These are phyloP conservation scores for Aspergillus alliaceus DNA, from an alignment of 2,329 filamentous ascomycete genomes.

Conservation along the genomic window DNA sequence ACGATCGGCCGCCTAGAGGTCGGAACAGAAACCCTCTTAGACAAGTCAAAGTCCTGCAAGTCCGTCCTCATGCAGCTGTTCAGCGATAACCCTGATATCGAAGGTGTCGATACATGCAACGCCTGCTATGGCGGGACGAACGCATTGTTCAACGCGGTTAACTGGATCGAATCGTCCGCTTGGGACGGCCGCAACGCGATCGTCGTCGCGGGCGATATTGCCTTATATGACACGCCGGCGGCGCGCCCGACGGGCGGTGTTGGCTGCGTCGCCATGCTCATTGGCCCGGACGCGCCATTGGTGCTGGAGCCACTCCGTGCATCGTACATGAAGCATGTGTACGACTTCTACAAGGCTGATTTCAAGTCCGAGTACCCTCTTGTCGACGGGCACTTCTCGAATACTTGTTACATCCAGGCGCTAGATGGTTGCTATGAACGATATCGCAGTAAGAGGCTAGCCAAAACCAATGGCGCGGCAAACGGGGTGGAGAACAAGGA, in stretches of 20 bases:
- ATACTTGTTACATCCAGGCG: constrained; percentile 78
- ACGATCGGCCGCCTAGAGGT: constrained; percentile 80
- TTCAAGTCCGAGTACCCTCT: constrained; percentile 83
- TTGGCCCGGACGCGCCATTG: constrained; percentile 75
- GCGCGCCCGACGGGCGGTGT: constrained; percentile 80
- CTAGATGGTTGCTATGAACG: constrained; percentile 79
- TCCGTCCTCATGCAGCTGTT: constrained; percentile 85
- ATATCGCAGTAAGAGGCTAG: constrained; percentile 68
- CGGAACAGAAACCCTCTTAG: constrained; percentile 79
- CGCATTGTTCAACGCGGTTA: constrained; percentile 77
- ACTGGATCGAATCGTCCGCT: constrained; percentile 83
- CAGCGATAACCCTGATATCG: constrained; percentile 77
- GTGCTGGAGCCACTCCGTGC: constrained; percentile 77
- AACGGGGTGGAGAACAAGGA: constrained; percentile 45
- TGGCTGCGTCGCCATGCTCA: constrained; percentile 74
- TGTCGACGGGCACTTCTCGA: constrained; percentile 80
- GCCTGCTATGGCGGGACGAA: constrained; percentile 87
- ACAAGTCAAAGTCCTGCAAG: constrained; percentile 92
- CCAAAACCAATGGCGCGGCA: constrained; percentile 42
- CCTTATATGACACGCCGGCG: constrained; percentile 79
- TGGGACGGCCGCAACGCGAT: constrained; percentile 84
- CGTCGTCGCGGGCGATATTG: constrained; percentile 79
- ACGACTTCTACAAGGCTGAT: constrained; percentile 90
- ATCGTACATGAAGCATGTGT: constrained; percentile 78
- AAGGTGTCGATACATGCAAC: constrained; percentile 80